A percentile compares a stretch with the other conserved stretches of the same genome.
These are phyloP conservation scores for Wickerhamiella brachini DNA, from an alignment of 805 yeast species.

Conservation along the genomic window DNA sequence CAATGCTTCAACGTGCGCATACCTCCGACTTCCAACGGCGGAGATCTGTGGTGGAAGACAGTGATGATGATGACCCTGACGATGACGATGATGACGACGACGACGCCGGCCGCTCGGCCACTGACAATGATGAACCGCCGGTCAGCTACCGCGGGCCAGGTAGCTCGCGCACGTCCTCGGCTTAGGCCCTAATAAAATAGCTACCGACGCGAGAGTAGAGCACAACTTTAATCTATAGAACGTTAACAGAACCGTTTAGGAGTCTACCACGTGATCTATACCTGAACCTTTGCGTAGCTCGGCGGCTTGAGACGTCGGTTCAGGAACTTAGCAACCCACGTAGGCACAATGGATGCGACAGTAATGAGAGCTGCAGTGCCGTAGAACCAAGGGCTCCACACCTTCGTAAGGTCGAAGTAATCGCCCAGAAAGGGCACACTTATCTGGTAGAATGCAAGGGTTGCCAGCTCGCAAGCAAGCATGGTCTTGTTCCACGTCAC, in stretches of 20 bases:
- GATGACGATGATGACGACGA: neutral
- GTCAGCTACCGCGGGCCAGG: neutral
- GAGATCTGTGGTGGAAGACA: slow-evolving; percentile 1
- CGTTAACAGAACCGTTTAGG: too few relatives aligned
- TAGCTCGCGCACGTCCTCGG: neutral
- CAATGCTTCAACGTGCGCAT: slow-evolving; percentile 8
- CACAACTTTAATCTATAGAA: too few relatives aligned
- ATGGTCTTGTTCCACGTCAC: slow-evolving; percentile 81
- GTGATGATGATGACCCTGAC: neutral
- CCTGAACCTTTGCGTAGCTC: slow-evolving; percentile 88
- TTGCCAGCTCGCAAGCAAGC: slow-evolving; percentile 58
- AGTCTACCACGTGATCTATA: slow-evolving; percentile 2
- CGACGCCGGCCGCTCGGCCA: neutral
- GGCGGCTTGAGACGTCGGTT: slow-evolving; percentile 79
- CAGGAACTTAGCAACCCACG: slow-evolving; percentile 70
- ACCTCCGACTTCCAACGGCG: slow-evolving; percentile 12
- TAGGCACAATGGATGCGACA: slow-evolving; percentile 66
- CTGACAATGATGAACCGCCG: neutral
- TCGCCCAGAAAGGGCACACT: slow-evolving; percentile 77
- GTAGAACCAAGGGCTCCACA: slow-evolving; percentile 41
- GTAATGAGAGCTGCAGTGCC: slow-evolving; percentile 61
- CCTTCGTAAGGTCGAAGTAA: slow-evolving; percentile 64
- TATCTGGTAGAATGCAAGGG: slow-evolving; percentile 50
- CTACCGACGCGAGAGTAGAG: too few relatives aligned
- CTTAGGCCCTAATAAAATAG: too few relatives aligned